These are phyloP conservation scores for Phytopythium oedochilum DNA, from an alignment of 352 stramenopile genomes.

Conservation along the genomic window DNA sequence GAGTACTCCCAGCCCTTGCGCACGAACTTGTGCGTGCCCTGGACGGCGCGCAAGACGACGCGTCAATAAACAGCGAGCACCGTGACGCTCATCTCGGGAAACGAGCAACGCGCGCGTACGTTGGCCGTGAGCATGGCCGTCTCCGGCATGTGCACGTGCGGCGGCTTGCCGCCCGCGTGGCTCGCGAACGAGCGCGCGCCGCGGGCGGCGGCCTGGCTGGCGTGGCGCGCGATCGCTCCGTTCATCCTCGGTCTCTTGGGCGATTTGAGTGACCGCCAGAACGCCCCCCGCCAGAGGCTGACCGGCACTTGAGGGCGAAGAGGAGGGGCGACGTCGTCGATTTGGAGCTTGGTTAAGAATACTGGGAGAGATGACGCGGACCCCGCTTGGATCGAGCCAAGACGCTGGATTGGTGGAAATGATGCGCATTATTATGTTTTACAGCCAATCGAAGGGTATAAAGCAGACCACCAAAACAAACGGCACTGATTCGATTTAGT, in stretches of 20 bases:
- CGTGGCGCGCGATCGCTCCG: slow-evolving; percentile 17
- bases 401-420: slow-evolving; percentile 6
- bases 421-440: not conserved
- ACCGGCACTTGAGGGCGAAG: not conserved
- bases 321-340: slow-evolving; percentile 8
- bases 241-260: slow-evolving; percentile 21
- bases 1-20: slow-evolving; percentile 85
- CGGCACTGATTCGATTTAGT: slow-evolving; percentile 16
- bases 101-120: too few relatives aligned
- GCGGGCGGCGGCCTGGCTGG: slow-evolving; percentile 31
- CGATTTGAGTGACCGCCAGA: slow-evolving; percentile 16
- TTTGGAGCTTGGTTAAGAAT: not conserved
- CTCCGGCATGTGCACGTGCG: slow-evolving; percentile 78
- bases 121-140: slow-evolving; percentile 87
- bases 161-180: slow-evolving; percentile 24
- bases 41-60: not conserved
- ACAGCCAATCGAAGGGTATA: slow-evolving; percentile 5
- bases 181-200: slow-evolving; percentile 45
- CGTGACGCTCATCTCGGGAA: too few relatives aligned
- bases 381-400: not conserved
- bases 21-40: slow-evolving; percentile 77
- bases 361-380: slow-evolving; percentile 6
- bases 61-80: not conserved
- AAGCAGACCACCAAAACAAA: slow-evolving; percentile 4
- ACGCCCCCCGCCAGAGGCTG: slow-evolving; percentile 2